Conservation (phyloP, 768 basidiomycete species). For the Pulveroboletus sp. region DNA sequence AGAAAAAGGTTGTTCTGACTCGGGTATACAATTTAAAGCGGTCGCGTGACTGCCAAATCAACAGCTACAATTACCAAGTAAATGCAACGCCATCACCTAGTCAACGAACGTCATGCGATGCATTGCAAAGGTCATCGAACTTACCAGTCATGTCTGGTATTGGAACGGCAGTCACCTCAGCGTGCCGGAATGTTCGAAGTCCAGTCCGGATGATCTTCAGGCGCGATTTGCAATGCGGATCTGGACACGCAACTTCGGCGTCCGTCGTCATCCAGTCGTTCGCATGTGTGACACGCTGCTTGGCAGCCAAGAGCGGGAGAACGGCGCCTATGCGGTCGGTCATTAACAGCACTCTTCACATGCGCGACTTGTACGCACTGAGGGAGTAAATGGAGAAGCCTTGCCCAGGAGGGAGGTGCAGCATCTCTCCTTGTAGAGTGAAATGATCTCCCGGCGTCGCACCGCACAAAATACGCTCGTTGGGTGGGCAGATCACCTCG, state of each 20-base stretch:
- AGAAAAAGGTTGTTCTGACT: too few relatives aligned
- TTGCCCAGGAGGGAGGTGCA: constrained; percentile 57
- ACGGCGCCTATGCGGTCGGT: constrained; percentile 44
- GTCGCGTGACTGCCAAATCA: constrained; percentile 3
- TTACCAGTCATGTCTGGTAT: background rate
- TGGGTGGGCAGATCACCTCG: constrained; percentile 59
- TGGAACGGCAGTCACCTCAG: constrained; percentile 52
- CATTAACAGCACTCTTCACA: background rate
- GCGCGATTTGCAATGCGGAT: constrained; percentile 60
- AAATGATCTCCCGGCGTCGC: constrained; percentile 65
- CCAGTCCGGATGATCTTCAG: constrained; percentile 51
- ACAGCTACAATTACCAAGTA: background rate
- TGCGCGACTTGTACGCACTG: constrained; percentile 32
- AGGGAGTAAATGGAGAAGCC: constrained; percentile 71
- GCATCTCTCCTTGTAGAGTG: constrained; percentile 60
- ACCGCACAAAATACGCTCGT: constrained; percentile 57
- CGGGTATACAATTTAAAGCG: too few relatives aligned
- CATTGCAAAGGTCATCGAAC: too few relatives aligned
- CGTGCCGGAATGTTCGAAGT: constrained; percentile 51
- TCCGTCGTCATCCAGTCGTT: constrained; percentile 73
- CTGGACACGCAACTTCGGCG: constrained; percentile 62
- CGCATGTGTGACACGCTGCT: constrained; percentile 52
- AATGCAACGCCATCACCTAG: too few relatives aligned
- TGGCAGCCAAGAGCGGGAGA: constrained; percentile 65
- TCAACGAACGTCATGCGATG: background rate